Conservation (phyloP, 2,329 filamentous ascomycete species). For the Colletotrichum tofieldiae region DNA sequence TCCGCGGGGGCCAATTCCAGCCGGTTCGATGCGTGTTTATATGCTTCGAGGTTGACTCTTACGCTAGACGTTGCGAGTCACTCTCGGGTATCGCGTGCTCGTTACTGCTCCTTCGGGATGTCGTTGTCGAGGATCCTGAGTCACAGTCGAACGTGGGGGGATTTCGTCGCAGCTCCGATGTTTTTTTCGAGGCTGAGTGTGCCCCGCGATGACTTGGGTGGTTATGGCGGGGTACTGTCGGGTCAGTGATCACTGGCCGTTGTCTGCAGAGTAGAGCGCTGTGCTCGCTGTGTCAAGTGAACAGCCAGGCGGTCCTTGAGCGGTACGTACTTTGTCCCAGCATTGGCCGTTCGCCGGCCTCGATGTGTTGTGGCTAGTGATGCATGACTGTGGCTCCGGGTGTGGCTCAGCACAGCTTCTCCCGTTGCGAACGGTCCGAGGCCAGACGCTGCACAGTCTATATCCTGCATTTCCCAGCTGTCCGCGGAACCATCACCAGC, state of each 20-base stretch:
- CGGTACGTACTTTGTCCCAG: constrained; percentile 13
- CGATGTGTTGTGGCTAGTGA: background rate
- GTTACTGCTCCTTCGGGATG: constrained; percentile 25
- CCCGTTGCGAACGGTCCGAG: constrained; percentile 2
- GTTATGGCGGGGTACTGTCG: constrained; percentile 42
- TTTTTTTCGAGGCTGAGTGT: constrained; percentile 45
- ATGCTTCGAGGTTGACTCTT: constrained; percentile 17
- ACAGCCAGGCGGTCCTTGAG: background rate
- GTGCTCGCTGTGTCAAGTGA: background rate
- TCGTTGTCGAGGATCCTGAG: constrained; percentile 34
- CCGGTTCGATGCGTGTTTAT: constrained; percentile 25
- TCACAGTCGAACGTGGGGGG: constrained; percentile 37
- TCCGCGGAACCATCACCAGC: background rate
- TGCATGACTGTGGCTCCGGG: background rate
- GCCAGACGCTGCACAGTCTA: constrained; percentile 9
- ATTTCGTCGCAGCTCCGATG: constrained; percentile 41
- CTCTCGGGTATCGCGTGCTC: constrained; percentile 17
- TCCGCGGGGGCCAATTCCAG: constrained; percentile 22
- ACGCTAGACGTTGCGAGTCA: constrained; percentile 4
- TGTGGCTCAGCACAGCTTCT: constrained; percentile 25
- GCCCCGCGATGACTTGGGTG: constrained; percentile 41
- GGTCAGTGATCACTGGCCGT: constrained; percentile 29
- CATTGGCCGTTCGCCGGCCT: background rate
- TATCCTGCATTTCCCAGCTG: background rate
- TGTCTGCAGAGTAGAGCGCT: constrained; percentile 12